Evolutionary conservation across 371 early-diverging fungal species (phyloP), one percentile per base, ranked within the genome.

Genomic region (Thermomucor indicae-seudaticae): DNA sequence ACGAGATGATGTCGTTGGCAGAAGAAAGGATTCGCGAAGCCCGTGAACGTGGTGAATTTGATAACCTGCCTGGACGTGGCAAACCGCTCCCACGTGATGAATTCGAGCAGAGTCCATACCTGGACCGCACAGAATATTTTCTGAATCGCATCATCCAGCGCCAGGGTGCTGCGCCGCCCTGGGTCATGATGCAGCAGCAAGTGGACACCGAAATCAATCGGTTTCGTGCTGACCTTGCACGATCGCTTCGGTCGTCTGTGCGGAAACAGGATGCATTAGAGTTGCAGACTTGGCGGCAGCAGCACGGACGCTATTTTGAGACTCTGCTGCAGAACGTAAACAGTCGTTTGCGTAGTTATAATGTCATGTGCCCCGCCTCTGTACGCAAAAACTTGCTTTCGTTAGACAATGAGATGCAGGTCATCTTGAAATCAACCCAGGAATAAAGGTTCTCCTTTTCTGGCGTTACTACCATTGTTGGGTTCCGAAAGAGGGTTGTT

Each of bases 81-180:
- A 75, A 79, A 35, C 74, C 74, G 7, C 32, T 70, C 10, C 49
- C 63, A 10, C 24, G 57, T 14, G 67, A 71, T 42, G 48, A 63
- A 1, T 37, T 62, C 19, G 43, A 64, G 3, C 62, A 67, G 19
- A 76, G 74, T 52, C 75, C 78, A 1, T 70, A 59, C 53, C 38
- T 72, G 2, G 67, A 66, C 11, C 62, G 64, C 6, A 75, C 80
- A 3, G 71, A 70, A 27, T 62, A 60, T 34, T 61, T 71, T 32
- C 55, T 79, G 64, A 75, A 80, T 48, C 63, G 72, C 4, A 73
- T 80, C 38, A 43, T 78, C n/a, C 72, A 73, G 42, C 29, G 66
- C 37, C 74, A 75, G 40, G 75, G 77, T 1, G 63, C 67, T 29
- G 66, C 65, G 17, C 76, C 78, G 7, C 67, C 67, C 11, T 80